phyloP scores from a whole-genome alignment of 2,329 filamentous ascomycete genomes.

The Sarocladium oryzae region DNA sequence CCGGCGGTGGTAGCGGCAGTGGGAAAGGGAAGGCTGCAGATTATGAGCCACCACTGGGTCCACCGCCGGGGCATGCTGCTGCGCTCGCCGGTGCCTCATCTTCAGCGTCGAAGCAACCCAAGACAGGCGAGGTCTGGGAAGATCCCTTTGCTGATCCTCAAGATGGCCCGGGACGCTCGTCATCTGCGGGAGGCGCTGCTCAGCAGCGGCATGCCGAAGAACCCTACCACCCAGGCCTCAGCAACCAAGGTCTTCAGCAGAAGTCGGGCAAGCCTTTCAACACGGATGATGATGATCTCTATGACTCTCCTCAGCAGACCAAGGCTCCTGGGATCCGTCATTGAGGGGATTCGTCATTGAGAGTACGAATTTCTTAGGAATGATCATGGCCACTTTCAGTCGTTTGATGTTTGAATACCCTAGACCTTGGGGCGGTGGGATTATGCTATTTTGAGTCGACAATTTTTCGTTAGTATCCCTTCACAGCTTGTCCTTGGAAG shows the following conservation, averaged over 20 bases:
- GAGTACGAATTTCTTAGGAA: too few species aligned
- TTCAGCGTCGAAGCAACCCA: background rate
- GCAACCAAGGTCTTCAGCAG: background rate
- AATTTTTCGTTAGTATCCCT: too few species aligned
- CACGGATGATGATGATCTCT: constrained; percentile 7
- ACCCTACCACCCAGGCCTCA: constrained; percentile 33
- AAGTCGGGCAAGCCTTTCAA: background rate
- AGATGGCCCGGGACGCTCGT: background rate
- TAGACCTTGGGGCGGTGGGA: too few species aligned
- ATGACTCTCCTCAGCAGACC: background rate
- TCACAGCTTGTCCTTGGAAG: too few species aligned
- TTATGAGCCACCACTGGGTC: constrained; percentile 15
- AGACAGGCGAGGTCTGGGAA: constrained; percentile 23
- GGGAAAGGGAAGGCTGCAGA: constrained; percentile 30
- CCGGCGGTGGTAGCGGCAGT: constrained; percentile 13
- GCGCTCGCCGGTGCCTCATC: background rate
- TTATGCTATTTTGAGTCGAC: too few species aligned
- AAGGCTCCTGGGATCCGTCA: background rate
- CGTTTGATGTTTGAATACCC: too few species aligned
- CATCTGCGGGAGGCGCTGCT: background rate
- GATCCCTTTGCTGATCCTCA: constrained; percentile 29
- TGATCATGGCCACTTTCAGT: too few species aligned
- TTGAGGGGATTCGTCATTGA: too few species aligned
- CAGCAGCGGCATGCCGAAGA: constrained; percentile 25
- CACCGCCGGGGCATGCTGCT: background rate